Base-by-base conservation (phyloP, 148 eudicot species). In the Camellia japonica region DNA sequence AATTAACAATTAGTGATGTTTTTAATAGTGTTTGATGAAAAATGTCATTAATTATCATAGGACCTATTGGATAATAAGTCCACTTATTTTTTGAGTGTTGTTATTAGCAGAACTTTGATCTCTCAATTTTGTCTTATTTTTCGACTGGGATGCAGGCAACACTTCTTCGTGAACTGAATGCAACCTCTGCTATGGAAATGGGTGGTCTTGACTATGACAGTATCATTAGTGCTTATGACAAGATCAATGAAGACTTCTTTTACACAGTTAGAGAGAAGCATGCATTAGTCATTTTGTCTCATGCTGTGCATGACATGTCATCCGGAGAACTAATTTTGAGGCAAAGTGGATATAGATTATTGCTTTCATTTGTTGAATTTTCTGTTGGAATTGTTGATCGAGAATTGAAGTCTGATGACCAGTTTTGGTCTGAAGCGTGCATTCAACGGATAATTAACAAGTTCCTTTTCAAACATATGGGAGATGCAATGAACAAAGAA, bases 381-480 rank as follows among this genome's bases (percentile, higher is more conserved):
- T 90, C 88, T 63, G 83, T 88, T 59, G 68, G 70, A 59, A 76
- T 96, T 68, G 76, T 91, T 83, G 85, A 85, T 76, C 75, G 82
- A 62, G 83, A 65, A 59, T 62, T 67, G 61, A 76, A 60, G 5
- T 68, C 81, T 71, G 86, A 87, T 64, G 82, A 49, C 68, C 76
- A 58, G 9, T 80, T 58, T 76, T 92, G 93, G 97, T 85, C 90
- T 80, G 79, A 78, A 65, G 82, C 82, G 49, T 55, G 86, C 86
- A 82, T 92, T 85, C 87, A 77, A 61, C 85, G 82, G n/a, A 80
- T 92, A 75, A 83, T 92, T 65, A 88, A 89, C 78, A 91, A 90
- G 75, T 91, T 96, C 83, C 65, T 93, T 78, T 73, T 96, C 85
- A 96, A 91, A 85, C 92, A 96, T 81, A 90, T 92, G 93, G 95